Conservation (phyloP, 164 flowering plant species). For the Vitis rupestris region DNA sequence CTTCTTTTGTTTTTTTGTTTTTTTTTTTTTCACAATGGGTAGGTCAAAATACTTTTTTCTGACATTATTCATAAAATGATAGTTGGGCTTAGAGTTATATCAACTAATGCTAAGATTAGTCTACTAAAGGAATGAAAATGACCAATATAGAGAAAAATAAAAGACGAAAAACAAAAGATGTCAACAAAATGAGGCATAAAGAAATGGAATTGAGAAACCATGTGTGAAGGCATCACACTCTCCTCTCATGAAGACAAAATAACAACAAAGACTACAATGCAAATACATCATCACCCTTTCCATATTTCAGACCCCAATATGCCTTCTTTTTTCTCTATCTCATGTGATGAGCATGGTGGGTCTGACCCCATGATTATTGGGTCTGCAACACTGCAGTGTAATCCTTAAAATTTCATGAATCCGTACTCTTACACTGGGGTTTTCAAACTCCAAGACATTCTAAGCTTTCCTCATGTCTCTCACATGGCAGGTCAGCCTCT, state of each 20-base stretch:
- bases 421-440: constrained; percentile 3
- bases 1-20: too few species aligned
- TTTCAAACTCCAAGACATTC: constrained; percentile 7
- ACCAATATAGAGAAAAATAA: too few species aligned
- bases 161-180: too few species aligned
- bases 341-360: constrained; percentile 12
- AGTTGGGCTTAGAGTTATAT: too few species aligned
- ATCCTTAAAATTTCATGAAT: not conserved
- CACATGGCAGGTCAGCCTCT: constrained; percentile 6
- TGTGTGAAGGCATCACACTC: not conserved
- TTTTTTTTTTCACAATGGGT: too few species aligned
- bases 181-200: too few species aligned
- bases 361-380: constrained; percentile 9
- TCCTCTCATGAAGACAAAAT: not conserved
- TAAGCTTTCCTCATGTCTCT: constrained; percentile 3
- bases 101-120: too few species aligned
- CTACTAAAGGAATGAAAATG: too few species aligned
- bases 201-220: too few species aligned
- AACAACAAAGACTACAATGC: not conserved
- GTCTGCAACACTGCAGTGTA: not conserved
- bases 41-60: too few species aligned
- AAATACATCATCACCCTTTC: not conserved
- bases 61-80: too few species aligned
- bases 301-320: not conserved
- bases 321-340: not conserved